Evolutionary conservation across 2,329 filamentous ascomycete genomes (phyloP).

Genomic region (Fusarium sororula): DNA sequence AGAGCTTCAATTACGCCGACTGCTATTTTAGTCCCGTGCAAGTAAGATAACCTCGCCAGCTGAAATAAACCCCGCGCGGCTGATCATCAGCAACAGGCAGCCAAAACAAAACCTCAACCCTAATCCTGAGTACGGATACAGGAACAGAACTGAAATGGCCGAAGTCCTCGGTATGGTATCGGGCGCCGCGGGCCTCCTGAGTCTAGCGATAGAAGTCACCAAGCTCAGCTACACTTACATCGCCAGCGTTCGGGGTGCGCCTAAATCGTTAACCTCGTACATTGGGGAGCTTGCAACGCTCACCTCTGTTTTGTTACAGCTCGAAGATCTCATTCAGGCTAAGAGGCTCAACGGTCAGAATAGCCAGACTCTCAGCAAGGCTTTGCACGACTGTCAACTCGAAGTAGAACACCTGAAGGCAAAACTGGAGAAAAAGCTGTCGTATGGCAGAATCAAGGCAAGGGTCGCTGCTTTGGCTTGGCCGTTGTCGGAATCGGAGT

Average conservation of each 20-base stretch:
- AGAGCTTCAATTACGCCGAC: background rate
- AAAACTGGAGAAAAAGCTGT: background rate
- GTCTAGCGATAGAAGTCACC: background rate
- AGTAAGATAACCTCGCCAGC: background rate
- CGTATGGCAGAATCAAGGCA: background rate
- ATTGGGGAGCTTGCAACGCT: background rate
- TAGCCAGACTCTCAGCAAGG: background rate
- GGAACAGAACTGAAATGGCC: background rate
- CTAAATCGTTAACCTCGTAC: background rate
- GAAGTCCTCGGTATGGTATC: background rate
- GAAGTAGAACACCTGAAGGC: background rate
- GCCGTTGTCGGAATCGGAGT: background rate
- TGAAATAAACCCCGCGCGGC: background rate
- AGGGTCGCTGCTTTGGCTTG: background rate
- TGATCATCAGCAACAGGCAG: background rate
- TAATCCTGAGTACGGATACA: background rate
- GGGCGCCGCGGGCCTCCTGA: background rate
- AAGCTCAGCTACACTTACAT: background rate
- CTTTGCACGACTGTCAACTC: background rate
- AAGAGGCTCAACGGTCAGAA: background rate
- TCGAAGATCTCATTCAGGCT: background rate
- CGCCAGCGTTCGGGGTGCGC: background rate
- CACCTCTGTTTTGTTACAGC: background rate
- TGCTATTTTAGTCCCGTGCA: background rate
- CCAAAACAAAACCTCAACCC: background rate